These are phyloP conservation scores for Diaporthe helianthi DNA, from an alignment of 2,329 filamentous ascomycete species.

Conservation along the genomic window DNA sequence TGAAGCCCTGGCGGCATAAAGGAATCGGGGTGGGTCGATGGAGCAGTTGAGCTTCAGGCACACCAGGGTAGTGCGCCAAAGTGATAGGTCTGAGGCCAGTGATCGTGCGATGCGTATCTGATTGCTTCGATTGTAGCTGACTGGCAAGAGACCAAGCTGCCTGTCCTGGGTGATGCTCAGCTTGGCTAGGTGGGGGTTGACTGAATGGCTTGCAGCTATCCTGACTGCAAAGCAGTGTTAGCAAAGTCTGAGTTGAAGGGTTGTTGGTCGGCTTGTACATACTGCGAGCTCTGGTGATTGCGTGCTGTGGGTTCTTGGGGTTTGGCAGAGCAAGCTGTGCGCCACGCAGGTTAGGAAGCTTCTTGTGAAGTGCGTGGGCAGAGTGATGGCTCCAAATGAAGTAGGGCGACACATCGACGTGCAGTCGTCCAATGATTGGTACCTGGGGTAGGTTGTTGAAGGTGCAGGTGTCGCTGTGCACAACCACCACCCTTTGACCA, in stretches of 20 bases:
- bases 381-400: background rate
- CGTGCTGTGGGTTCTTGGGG: background rate
- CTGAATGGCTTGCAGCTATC: background rate
- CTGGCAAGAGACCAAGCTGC: no score
- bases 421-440: background rate
- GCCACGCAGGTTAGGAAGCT: background rate
- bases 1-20: background rate
- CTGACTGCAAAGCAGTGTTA: background rate
- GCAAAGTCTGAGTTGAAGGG: background rate
- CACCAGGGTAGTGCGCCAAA: background rate
- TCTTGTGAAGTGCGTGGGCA: background rate
- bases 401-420: rapidly evolving
- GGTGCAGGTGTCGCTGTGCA: background rate
- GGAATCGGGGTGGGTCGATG: background rate
- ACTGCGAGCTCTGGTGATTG: background rate
- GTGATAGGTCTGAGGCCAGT: background rate
- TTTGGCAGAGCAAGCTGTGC: background rate
- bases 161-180: background rate
- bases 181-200: background rate
- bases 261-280: background rate
- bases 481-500: background rate
- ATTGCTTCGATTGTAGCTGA: background rate
- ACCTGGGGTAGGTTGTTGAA: background rate
- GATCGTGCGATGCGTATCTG: background rate
- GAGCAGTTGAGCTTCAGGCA: background rate